Percentiles rank a stretch among this genome's conserved stretches.
These are phyloP conservation scores for Cryptococcus amylolentus DNA, from an alignment of 1,284 basidiomycete species.

Conservation along the genomic window DNA sequence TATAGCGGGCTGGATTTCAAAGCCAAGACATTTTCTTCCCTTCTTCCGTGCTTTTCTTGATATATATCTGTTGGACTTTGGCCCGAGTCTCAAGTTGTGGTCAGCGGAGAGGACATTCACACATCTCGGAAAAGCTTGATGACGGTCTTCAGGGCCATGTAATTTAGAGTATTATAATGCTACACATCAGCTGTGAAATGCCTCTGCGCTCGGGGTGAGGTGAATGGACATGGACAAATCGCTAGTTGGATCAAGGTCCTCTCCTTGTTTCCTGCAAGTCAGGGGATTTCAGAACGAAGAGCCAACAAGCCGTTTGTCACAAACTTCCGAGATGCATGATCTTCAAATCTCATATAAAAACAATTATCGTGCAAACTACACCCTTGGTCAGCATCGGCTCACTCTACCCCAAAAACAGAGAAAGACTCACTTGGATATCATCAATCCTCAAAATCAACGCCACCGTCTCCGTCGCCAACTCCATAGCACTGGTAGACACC, in stretches of 20 bases:
- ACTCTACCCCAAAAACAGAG: background rate
- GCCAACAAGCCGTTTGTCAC: background rate
- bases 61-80: no score
- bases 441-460: conserved; percentile 94
- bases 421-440: conserved; percentile 65
- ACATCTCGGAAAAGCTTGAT: background rate
- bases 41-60: no score
- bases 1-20: background rate
- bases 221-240: no score
- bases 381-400: conserved; percentile 5
- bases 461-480: conserved; percentile 96
- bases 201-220: no score
- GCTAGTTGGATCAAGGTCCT: no score
- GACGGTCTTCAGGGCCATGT: background rate
- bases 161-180: background rate
- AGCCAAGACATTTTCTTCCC: background rate
- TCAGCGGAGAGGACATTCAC: no score
- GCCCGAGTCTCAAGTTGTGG: no score
- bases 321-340: background rate
- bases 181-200: background rate
- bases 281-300: background rate
- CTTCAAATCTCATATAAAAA: background rate
- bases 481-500: conserved; percentile 92
- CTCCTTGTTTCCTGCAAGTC: background rate
- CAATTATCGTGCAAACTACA: conserved; percentile 21